Conservation (phyloP, 1,284 basidiomycete genomes). For the Cystobasidium sp. region DNA sequence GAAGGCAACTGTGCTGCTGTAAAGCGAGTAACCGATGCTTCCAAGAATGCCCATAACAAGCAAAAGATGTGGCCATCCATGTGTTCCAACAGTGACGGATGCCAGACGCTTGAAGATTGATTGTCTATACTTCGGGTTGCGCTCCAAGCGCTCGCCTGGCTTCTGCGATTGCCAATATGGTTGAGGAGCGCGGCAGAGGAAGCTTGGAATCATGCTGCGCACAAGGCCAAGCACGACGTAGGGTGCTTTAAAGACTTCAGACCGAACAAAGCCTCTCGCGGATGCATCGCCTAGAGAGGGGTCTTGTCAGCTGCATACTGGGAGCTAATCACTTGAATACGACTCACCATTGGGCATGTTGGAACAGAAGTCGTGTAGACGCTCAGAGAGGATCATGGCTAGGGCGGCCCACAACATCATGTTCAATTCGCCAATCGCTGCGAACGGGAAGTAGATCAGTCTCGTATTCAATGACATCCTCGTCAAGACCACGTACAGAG, state of each 20-base stretch:
- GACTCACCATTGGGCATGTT: slow-evolving; percentile 36
- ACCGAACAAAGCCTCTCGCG: slow-evolving; percentile 48
- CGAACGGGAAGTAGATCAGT: slow-evolving; percentile 12
- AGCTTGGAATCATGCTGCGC: slow-evolving; percentile 47
- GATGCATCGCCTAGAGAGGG: slow-evolving; percentile 45
- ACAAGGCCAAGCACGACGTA: slow-evolving; percentile 51
- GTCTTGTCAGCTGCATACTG: neutral
- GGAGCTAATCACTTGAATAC: neutral
- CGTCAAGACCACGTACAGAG: neutral
- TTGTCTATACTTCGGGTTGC: slow-evolving; percentile 36
- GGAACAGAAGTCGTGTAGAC: slow-evolving; percentile 49
- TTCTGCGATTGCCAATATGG: slow-evolving; percentile 48
- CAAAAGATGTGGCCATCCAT: slow-evolving; percentile 45
- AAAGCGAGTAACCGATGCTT: slow-evolving; percentile 48
- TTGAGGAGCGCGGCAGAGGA: slow-evolving; percentile 48
- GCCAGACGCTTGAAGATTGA: slow-evolving; percentile 43
- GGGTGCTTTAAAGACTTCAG: slow-evolving; percentile 51
- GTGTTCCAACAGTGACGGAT: slow-evolving; percentile 45
- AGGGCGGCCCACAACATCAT: slow-evolving; percentile 48
- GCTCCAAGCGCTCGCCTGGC: slow-evolving; percentile 35
- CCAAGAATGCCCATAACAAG: slow-evolving; percentile 46
- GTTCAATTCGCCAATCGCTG: slow-evolving; percentile 47
- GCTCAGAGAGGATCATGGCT: slow-evolving; percentile 47
- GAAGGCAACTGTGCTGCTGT: slow-evolving; percentile 45
- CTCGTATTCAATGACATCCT: slow-evolving; percentile 45